phyloP scores from a whole-genome alignment of 306 rosid species.

The Casuarina cunninghamiana region DNA sequence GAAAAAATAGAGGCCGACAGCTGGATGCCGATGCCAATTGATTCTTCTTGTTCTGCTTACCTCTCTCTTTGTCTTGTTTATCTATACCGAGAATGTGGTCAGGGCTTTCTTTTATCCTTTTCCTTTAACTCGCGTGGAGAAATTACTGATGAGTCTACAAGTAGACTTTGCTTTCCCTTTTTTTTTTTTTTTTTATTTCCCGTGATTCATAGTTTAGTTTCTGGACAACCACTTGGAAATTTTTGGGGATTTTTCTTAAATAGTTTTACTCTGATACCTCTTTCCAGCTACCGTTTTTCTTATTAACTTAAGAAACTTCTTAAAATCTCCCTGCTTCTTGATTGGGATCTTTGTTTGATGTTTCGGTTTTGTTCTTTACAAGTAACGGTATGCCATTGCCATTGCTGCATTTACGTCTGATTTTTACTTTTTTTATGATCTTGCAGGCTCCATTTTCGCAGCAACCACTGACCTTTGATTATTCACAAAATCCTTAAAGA shows the following conservation, averaged over 20 bases:
- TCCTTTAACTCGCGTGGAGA: neutral
- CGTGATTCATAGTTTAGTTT: neutral
- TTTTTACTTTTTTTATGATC: neutral
- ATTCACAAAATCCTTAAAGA: constrained; percentile 68
- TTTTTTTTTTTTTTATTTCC: neutral
- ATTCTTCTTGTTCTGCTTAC: neutral
- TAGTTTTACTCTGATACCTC: neutral
- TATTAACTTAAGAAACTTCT: neutral
- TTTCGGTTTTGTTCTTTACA: neutral
- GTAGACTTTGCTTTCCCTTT: neutral
- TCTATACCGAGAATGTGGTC: neutral
- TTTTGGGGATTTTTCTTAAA: neutral
- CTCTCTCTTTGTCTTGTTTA: neutral
- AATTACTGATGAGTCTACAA: neutral
- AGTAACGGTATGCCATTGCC: neutral
- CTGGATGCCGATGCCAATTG: neutral
- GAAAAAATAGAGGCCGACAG: no score
- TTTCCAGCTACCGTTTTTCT: neutral
- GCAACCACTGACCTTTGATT: constrained; percentile 86
- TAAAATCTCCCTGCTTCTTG: neutral
- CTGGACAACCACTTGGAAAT: neutral
- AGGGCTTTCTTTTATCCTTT: neutral
- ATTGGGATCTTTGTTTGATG: neutral
- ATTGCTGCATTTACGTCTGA: constrained; percentile 8
- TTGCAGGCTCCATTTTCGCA: constrained; percentile 91